A percentile compares a stretch with the other conserved stretches of the same genome.
phyloP scores from a whole-genome alignment of 108 stramenopile species.

The Cyclotella choctawhatcheeana region DNA sequence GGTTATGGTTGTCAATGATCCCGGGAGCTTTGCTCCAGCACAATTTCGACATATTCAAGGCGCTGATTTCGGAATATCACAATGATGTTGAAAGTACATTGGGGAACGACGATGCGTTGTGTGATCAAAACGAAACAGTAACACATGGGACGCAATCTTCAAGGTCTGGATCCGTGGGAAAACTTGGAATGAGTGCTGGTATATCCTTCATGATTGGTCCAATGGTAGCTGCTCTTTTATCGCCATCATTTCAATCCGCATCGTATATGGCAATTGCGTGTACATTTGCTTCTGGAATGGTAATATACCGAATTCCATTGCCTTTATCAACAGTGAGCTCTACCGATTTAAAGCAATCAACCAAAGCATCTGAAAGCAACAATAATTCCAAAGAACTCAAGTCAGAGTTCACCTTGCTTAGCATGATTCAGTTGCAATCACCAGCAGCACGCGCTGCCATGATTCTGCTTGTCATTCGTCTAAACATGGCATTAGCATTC shows the following conservation, averaged over 20 bases:
- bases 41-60: constrained; percentile 79
- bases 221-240: constrained; percentile 46
- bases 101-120: not conserved
- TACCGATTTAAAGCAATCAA: constrained; percentile 7
- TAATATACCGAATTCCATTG: constrained; percentile 44
- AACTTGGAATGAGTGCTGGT: constrained; percentile 84
- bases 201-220: constrained; percentile 87
- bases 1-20: constrained; percentile 76
- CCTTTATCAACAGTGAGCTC: constrained; percentile 36
- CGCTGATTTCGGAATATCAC: constrained; percentile 74
- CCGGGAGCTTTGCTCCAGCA: constrained; percentile 81
- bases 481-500: constrained; percentile 79
- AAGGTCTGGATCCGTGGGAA: constrained; percentile 70
- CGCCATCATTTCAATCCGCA: constrained; percentile 61
- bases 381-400: not conserved
- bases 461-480: constrained; percentile 58
- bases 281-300: constrained; percentile 47
- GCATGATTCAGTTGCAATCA: constrained; percentile 31
- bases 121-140: not conserved
- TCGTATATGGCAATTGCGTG: constrained; percentile 51
- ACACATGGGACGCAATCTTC: constrained; percentile 14
- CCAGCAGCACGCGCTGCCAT: constrained; percentile 70
- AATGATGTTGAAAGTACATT: constrained; percentile 50
- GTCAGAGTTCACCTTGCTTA: constrained; percentile 31
- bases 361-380: not conserved